Percentiles rank a stretch among this genome's conserved stretches.
phyloP scores from a whole-genome alignment of 2,329 filamentous ascomycete genomes.

The Lecanicillium sp. region DNA sequence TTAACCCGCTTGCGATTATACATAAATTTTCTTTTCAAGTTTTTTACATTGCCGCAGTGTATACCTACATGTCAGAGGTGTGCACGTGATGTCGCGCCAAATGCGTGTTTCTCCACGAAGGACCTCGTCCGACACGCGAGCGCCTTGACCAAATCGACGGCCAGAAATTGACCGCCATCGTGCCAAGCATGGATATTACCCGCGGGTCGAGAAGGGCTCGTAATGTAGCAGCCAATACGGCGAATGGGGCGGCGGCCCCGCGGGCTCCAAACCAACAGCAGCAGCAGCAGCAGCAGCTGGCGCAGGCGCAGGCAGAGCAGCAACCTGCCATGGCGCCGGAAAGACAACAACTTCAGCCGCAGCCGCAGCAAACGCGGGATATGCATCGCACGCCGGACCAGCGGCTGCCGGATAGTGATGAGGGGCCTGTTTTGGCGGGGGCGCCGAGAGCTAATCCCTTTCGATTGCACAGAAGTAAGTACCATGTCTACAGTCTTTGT shows the following conservation, averaged over 20 bases:
- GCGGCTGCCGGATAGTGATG: constrained; percentile 6
- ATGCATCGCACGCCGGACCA: constrained; percentile 19
- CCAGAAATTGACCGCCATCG: neutral
- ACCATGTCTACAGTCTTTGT: no score
- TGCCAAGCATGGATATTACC: constrained; percentile 18
- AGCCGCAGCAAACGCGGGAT: constrained; percentile 7
- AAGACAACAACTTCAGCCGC: constrained; percentile 2
- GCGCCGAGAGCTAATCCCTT: constrained; percentile 27
- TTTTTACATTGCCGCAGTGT: no score
- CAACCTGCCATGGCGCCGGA: neutral
- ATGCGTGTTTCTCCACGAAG: neutral
- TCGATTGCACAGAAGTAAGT: constrained; percentile 28
- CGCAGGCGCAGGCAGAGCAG: constrained; percentile 1
- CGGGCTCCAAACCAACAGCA: constrained; percentile 9
- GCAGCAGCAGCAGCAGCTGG: constrained; percentile 9
- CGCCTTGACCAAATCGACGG: neutral
- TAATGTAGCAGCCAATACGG: constrained; percentile 18
- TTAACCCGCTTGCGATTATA: no score
- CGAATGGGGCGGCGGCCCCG: constrained; percentile 8
- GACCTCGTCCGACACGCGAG: neutral
- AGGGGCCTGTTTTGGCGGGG: constrained; percentile 15
- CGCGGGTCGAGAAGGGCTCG: constrained; percentile 22
- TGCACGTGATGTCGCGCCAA: neutral
- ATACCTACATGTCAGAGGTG: no score
- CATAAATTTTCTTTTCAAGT: no score